Base-by-base conservation (phyloP, 129 eudicot species). In the Pulicaria dysenterica region DNA sequence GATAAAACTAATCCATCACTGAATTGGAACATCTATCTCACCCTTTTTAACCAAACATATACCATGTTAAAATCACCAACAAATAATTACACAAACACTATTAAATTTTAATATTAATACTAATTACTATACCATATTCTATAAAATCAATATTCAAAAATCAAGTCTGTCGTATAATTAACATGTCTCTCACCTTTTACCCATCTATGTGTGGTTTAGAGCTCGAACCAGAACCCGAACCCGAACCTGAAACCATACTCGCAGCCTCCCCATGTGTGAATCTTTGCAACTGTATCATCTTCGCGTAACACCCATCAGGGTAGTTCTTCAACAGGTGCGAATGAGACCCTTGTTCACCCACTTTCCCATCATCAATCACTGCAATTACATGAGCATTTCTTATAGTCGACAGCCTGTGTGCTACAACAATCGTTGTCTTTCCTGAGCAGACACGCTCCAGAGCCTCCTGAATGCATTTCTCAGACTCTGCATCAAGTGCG, bases 401-500 rank as follows among this genome's bases (percentile, higher is more conserved):
- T 53, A 92, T 89, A 6, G 98, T 89, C 6, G 98, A 82, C 37
- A 89, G 79, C 67, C 95, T 71, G 51, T 89, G 96, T 0, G 96
- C 98, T n/a, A 92, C 95, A 40, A 92, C 91, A 44, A 87, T 83
- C 5, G 96, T 87, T 40, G 96, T 92, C 73, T 86, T 87, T 16
- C 98, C 94, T 1, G 86, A 76, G 63, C 98, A 89, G 10, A 83
- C 84, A 5, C 87, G 91, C 55, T 83, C 90, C 5, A 89, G 75
- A 6, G 98, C 88, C 38, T 92, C 98, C 50, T 89, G 96, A 31
- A 92, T 86, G 34, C 84, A 87, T 72, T 76, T 87, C 58, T 92
- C 98, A 0, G 98, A 92, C 79, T 92, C 98, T 2, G 89, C 88
- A 47, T 92, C 98, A 34, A 92, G 95, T 9, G 98, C 98, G 10